A percentile compares a stretch with the other conserved stretches of the same genome.
Conservation (phyloP, 148 eudicot species). For the Cornus controversa region DNA sequence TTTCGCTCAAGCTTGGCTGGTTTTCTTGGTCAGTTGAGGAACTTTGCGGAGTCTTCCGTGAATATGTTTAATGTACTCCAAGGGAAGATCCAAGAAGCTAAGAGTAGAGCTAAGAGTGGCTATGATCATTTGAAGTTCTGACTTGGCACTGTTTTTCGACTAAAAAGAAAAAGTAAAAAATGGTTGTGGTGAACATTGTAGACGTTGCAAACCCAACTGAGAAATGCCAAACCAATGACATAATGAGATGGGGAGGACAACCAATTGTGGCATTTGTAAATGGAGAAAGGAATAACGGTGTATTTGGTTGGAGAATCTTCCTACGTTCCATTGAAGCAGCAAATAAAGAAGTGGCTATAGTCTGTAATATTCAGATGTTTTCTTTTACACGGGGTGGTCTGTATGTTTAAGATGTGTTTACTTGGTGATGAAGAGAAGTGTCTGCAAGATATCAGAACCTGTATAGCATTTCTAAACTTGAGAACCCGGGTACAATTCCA, state of each 20-base stretch:
- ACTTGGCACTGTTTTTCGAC: slow-evolving; percentile 12
- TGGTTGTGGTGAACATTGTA: not conserved
- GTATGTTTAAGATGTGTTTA: not conserved
- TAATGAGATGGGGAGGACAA: not conserved
- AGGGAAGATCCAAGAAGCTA: slow-evolving; percentile 49
- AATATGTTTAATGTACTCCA: slow-evolving; percentile 61
- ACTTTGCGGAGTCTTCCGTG: slow-evolving; percentile 56
- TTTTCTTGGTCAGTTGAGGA: slow-evolving; percentile 54
- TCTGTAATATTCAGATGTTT: not conserved
- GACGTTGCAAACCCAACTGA: not conserved
- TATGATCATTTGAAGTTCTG: slow-evolving; percentile 47
- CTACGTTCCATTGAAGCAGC: not conserved
- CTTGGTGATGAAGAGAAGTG: not conserved
- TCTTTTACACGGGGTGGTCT: not conserved
- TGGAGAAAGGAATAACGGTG: not conserved
- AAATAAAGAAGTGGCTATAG: slow-evolving; percentile 12
- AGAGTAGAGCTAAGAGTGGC: slow-evolving; percentile 47
- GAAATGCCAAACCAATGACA: not conserved
- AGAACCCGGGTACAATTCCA: slow-evolving; percentile 9
- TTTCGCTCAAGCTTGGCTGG: slow-evolving; percentile 46
- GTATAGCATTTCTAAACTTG: slow-evolving; percentile 16
- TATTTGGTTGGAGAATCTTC: slow-evolving; percentile 1
- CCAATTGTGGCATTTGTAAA: slow-evolving; percentile 8
- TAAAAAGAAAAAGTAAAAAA: not conserved
- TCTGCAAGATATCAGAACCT: not conserved